phyloP scores from a whole-genome alignment of 306 rosid genomes.

The Morella rubra region DNA sequence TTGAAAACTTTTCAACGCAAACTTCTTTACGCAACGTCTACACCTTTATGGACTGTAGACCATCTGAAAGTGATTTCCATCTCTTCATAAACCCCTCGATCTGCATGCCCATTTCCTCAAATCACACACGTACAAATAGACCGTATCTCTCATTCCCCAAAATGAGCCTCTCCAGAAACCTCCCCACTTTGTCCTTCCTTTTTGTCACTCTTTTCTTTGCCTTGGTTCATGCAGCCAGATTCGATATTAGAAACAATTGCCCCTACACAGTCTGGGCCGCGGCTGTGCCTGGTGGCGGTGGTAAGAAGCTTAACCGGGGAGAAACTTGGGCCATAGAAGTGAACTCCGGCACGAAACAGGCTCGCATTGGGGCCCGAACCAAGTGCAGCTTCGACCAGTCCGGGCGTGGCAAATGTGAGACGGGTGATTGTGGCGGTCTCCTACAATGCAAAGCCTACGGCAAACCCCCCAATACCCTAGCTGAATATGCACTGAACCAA shows the following conservation, averaged over 20 bases:
- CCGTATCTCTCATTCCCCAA: neutral
- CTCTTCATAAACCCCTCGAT: neutral
- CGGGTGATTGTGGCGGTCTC: conserved; percentile 58
- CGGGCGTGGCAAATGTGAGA: conserved; percentile 52
- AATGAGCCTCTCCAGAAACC: conserved; percentile 18
- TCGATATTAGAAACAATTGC: conserved; percentile 52
- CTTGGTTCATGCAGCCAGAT: conserved; percentile 26
- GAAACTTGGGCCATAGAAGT: conserved; percentile 44
- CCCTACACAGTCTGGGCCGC: conserved; percentile 59
- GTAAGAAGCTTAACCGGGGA: conserved; percentile 32
- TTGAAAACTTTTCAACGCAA: too few relatives aligned
- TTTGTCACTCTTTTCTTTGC: conserved; percentile 18
- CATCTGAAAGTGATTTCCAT: too few relatives aligned
- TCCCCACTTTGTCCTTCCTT: conserved; percentile 14
- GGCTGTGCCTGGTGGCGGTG: conserved; percentile 55
- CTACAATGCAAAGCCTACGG: conserved; percentile 47
- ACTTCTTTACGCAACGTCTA: too few relatives aligned
- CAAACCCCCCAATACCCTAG: conserved; percentile 53
- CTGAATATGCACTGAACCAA: conserved; percentile 52
- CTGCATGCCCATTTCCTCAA: neutral
- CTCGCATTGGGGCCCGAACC: conserved; percentile 77
- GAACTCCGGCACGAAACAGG: conserved; percentile 27
- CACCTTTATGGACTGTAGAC: too few relatives aligned
- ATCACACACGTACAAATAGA: neutral
- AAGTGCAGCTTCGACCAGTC: conserved; percentile 50